A percentile compares a stretch with the other conserved stretches of the same genome.
phyloP scores from a whole-genome alignment of 106 monocot species.

The Dendrobium officinale region DNA sequence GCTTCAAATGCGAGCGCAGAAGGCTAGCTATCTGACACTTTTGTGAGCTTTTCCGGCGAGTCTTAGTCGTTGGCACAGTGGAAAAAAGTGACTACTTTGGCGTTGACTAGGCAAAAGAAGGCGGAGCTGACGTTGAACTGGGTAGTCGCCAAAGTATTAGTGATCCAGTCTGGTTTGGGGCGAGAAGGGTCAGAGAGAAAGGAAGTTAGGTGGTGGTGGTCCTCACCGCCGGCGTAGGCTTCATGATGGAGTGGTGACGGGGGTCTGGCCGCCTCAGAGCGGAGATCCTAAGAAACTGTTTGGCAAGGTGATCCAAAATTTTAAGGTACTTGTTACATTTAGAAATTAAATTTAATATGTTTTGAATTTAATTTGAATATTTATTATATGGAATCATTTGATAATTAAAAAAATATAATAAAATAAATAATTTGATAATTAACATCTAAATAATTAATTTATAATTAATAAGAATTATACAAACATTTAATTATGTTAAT shows the following conservation, averaged over 20 bases:
- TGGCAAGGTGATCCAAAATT: not conserved
- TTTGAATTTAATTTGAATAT: too few species aligned
- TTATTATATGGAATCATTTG: too few species aligned
- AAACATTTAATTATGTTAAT: too few species aligned
- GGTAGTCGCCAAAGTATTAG: constrained; percentile 4
- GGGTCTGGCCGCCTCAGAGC: not conserved
- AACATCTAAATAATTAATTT: too few species aligned
- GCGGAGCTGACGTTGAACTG: not conserved
- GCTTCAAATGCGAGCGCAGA: too few species aligned
- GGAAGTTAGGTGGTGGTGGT: not conserved
- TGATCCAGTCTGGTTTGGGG: constrained; percentile 12
- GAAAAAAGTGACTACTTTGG: not conserved
- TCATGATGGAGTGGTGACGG: not conserved
- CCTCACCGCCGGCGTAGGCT: constrained; percentile 8
- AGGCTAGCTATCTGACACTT: too few species aligned
- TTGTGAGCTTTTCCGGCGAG: too few species aligned
- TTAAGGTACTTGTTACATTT: too few species aligned
- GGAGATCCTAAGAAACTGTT: constrained; percentile 6
- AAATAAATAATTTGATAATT: too few species aligned
- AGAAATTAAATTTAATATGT: too few species aligned
- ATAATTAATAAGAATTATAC: too few species aligned
- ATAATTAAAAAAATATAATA: too few species aligned
- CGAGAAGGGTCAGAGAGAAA: not conserved
- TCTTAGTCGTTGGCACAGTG: not conserved
- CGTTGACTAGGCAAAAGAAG: constrained; percentile 10